Base-by-base conservation (phyloP, 495 filamentous ascomycete genomes). In the Penicillium herquei region DNA sequence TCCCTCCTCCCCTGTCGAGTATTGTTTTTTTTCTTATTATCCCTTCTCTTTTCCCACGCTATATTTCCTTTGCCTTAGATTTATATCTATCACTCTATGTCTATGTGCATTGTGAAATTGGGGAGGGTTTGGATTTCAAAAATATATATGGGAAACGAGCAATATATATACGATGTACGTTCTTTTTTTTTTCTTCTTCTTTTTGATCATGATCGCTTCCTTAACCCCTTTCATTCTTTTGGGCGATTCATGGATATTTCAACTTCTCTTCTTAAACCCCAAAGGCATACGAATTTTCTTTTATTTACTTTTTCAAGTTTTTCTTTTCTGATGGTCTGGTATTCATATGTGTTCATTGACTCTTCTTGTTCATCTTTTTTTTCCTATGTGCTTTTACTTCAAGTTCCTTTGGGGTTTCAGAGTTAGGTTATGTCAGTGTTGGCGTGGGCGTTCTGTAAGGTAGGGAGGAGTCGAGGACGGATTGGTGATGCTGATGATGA, bases 111-210 rank as follows among this genome's bases (percentile, higher is more conserved):
- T 40, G 41, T 34, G 39, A 45, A 35, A 45, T 21, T 49, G 33
- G 40, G 8, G 42, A 46, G 13, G 39, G 9, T 41, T 45, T 21
- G 39, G 48, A 26, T 46, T 31, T 11, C 31, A 13, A n/a, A 32
- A 46, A 46, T 31, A 46, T 33, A 47, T n/a, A 65, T 39, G 61
- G 61, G 61, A 67, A 65, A 67, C 59, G 59, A 64, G 66, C 54
- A 69, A 69, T 54, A 69, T 52, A 58, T 54, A 69, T 52, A 60
- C 44, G 49, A 69, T 59, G 66, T 62, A 54, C 56, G 26, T 30
- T 39, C 30, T 51, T 45, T 47, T 52, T 62, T 12, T 51, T 14
- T 39, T 39, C 41, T 52, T 51, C n/a, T 40, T 47, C 37, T 51
- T 30, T 13, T 45, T 52, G 44, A 4, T 10, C 17, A 9, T 49